Conservation (phyloP, 2,329 filamentous ascomycete species). For the Aureobasidium mangrovei region DNA sequence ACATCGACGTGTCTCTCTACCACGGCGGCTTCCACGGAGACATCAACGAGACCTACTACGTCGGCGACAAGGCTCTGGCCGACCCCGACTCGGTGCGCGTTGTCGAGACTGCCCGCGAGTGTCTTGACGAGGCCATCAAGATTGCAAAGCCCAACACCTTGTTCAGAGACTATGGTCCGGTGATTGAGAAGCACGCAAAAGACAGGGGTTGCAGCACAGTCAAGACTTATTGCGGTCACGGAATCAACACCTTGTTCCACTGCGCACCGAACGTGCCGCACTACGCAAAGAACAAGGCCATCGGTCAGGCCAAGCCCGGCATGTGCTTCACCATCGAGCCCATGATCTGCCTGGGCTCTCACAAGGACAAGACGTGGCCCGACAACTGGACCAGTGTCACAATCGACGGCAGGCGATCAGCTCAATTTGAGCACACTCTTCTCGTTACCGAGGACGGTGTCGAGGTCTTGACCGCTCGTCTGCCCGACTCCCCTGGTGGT, state of each 20-base stretch:
- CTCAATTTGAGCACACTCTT: conserved; percentile 87
- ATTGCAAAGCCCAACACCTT: conserved; percentile 87
- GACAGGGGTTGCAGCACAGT: conserved; percentile 78
- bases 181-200: conserved; percentile 94
- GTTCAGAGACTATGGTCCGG: conserved; percentile 86
- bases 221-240: conserved; percentile 92
- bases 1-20: conserved; percentile 92
- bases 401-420: conserved; percentile 77
- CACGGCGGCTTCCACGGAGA: conserved; percentile 94
- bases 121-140: conserved; percentile 81
- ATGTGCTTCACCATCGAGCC: conserved; percentile 99
- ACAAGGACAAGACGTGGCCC: conserved; percentile 92
- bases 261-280: conserved; percentile 89
- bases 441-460: conserved; percentile 76
- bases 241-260: conserved; percentile 90
- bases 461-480: conserved; percentile 69
- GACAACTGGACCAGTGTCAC: conserved; percentile 98
- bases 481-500: conserved; percentile 66
- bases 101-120: conserved; percentile 82
- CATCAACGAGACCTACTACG: conserved; percentile 97
- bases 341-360: conserved; percentile 90
- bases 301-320: conserved; percentile 85
- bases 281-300: conserved; percentile 97
- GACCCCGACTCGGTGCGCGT: conserved; percentile 84
- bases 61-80: conserved; percentile 76